Evolutionary conservation across 2,329 filamentous ascomycete genomes (phyloP), one percentile per base, ranked within the genome.

Genomic region (Cladophialophora yegresii): DNA sequence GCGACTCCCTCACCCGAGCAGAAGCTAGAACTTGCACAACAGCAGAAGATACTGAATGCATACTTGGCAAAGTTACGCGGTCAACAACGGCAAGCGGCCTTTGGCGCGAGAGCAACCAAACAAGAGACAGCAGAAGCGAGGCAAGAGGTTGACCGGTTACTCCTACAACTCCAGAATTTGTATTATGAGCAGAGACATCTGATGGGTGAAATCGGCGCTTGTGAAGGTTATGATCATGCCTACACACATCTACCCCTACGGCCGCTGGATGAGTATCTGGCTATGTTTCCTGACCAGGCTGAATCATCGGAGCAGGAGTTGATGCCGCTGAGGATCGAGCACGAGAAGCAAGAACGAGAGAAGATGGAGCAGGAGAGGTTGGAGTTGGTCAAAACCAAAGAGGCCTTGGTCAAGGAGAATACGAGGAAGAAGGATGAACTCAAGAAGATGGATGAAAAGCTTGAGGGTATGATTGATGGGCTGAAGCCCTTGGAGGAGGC

Each of bases 171-270:
- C 61, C 93, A 98, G 78, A 99, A 99, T 74, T 81, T 99, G 7
- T 96, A 95, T 76, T 99, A 99, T 74, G 93, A 99, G 77, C 93
- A 98, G 79, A 84, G 91, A 61, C 92, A 97, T 77, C 80, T 99
- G 61, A 87, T 90, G 69, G 91, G 91, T 55, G 95, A 99, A 78
- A 98, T 99, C 66, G 82, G 86, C 0, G 92, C 91, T 8, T 98
- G 95, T 76, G 91, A 96, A 75, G 89, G 88, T 58, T 97, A 96
- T 72, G 91, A 96, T 69, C 93, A 99, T 79, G 91, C 90, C 68
- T 97, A 97, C 76, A 87, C 88, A 69, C 87, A 91, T 65, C 85
- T 99, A 2, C 93, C 93, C 7, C 83, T 99, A 58, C 88, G 96
- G n/a, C 82, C 91, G 0, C 83, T 88, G 32, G 89, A 95, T 55